Percentiles rank a stretch among this genome's conserved stretches.
Conservation (phyloP, 1,284 basidiomycete genomes). For the Butyriboletus appendiculatus region DNA sequence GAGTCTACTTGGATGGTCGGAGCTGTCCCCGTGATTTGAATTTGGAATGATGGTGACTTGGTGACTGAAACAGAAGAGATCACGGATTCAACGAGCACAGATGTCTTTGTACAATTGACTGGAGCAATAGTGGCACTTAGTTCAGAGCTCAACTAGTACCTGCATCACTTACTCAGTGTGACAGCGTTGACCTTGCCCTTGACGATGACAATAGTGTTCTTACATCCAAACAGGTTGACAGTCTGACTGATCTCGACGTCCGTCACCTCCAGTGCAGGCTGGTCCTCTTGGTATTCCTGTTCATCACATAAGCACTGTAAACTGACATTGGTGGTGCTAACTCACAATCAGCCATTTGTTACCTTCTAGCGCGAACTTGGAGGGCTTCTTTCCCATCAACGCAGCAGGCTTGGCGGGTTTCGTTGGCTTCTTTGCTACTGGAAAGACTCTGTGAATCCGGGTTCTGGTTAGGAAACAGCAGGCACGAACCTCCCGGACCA, state of each 20-base stretch:
- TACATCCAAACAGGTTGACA: slow-evolving; percentile 92
- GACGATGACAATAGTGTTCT: slow-evolving; percentile 84
- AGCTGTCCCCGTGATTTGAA: slow-evolving; percentile 89
- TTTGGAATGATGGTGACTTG: slow-evolving; percentile 88
- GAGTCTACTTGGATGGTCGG: slow-evolving; percentile 95
- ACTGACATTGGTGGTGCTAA: slow-evolving; percentile 13
- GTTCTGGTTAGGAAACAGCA: not conserved
- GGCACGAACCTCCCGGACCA: slow-evolving; percentile 37
- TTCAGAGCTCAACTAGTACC: not conserved
- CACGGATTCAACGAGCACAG: slow-evolving; percentile 88
- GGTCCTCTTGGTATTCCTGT: slow-evolving; percentile 94
- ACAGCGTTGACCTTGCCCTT: slow-evolving; percentile 97
- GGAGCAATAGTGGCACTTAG: slow-evolving; percentile 8
- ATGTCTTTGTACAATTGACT: slow-evolving; percentile 92
- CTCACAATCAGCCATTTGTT: slow-evolving; percentile 93
- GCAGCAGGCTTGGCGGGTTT: slow-evolving; percentile 84
- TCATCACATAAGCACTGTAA: slow-evolving; percentile 3
- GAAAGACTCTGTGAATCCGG: not conserved
- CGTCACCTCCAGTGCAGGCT: slow-evolving; percentile 73
- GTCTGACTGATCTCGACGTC: slow-evolving; percentile 83
- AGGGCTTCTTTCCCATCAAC: slow-evolving; percentile 85
- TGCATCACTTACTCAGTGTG: slow-evolving; percentile 69
- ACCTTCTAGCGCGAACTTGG: slow-evolving; percentile 90
- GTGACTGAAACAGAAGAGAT: slow-evolving; percentile 90
- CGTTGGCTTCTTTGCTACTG: slow-evolving; percentile 61